These are phyloP conservation scores for Microstegium vimineum DNA, from an alignment of 176 grass and related monocot genomes.

Conservation along the genomic window DNA sequence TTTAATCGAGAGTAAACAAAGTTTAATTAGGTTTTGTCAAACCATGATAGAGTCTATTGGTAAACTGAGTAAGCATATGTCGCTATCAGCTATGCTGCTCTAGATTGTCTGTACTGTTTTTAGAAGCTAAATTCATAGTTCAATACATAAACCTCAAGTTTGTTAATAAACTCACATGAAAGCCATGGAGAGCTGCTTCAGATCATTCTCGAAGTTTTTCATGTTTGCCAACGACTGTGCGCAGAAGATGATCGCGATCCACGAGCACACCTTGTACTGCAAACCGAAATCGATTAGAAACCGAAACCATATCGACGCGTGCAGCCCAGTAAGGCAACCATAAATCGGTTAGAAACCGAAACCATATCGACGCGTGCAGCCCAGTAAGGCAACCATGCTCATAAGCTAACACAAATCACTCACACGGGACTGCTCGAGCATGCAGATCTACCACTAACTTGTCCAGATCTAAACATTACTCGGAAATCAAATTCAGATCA, in stretches of 20 bases:
- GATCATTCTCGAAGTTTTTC: slow-evolving; percentile 96
- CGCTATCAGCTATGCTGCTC: background rate
- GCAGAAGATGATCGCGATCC: slow-evolving; percentile 97
- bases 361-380: background rate
- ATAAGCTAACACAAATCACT: background rate
- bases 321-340: background rate
- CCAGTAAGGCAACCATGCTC: background rate
- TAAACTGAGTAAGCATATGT: background rate
- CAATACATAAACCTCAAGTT: no score
- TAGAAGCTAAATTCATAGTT: background rate
- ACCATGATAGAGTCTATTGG: background rate
- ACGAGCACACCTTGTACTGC: slow-evolving; percentile 95
- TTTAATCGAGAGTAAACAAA: no score
- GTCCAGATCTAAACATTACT: slow-evolving; percentile 11
- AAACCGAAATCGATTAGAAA: slow-evolving; percentile 12
- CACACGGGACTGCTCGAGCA: background rate
- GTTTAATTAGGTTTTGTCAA: no score
- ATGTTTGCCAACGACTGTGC: slow-evolving; percentile 90
- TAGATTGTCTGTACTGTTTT: background rate
- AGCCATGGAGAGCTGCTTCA: slow-evolving; percentile 97
- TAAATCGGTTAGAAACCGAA: background rate
- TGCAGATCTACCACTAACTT: slow-evolving; percentile 23
- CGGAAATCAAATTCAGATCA: background rate
- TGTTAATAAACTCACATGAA: slow-evolving; percentile 75
- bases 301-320: background rate